phyloP scores from a whole-genome alignment of 805 yeast genomes.

The Starmera amethionina region DNA sequence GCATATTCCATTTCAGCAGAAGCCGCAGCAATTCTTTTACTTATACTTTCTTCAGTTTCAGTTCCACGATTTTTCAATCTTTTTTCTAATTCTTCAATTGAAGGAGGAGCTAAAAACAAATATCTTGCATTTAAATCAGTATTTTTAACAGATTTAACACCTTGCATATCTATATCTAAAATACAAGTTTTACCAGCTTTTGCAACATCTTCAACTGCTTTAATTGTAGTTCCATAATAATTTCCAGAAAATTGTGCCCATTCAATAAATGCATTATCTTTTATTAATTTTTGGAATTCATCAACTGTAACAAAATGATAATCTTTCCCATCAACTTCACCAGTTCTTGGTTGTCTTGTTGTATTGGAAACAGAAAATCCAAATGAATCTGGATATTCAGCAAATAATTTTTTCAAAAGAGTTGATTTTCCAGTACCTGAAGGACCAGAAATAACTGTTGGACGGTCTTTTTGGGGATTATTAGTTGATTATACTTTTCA shows the following conservation, averaged over 20 bases:
- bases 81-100: conserved; percentile 61
- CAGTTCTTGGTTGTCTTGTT: conserved; percentile 84
- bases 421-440: conserved; percentile 96
- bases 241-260: conserved; percentile 98
- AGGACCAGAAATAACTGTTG: conserved; percentile 94
- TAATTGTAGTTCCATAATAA: conserved; percentile 90
- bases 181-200: conserved; percentile 68
- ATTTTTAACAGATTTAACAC: conserved; percentile 84
- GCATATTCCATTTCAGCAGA: conserved; percentile 83
- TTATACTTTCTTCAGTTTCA: conserved; percentile 78
- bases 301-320: conserved; percentile 82
- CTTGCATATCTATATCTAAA: conserved; percentile 98
- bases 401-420: conserved; percentile 76
- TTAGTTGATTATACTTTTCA: not conserved
- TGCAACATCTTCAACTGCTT: conserved; percentile 59
- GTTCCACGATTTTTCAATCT: conserved; percentile 90
- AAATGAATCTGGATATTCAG: conserved; percentile 80
- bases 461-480: conserved; percentile 42
- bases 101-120: conserved; percentile 88
- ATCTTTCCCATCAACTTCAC: conserved; percentile 83
- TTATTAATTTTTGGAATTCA: conserved; percentile 68
- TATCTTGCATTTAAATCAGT: conserved; percentile 77
- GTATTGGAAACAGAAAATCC: conserved; percentile 94
- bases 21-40: conserved; percentile 83
- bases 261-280: conserved; percentile 73